phyloP scores from a whole-genome alignment of 1,139 yeast species.

The Geotrichum siamense region DNA sequence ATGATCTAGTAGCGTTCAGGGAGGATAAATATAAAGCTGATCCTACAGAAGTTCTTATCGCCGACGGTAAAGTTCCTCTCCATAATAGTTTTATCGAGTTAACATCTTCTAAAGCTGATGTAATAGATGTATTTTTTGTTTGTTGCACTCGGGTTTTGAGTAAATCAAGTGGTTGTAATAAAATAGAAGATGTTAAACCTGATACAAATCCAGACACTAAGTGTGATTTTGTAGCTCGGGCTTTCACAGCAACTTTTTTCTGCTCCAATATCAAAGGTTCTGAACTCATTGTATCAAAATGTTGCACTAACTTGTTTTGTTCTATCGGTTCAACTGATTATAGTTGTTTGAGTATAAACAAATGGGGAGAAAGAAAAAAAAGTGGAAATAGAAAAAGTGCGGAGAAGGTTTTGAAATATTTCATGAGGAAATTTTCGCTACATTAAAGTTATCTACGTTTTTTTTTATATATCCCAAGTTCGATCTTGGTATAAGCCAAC shows the following conservation, averaged over 20 bases:
- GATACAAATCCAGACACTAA: conserved; percentile 78
- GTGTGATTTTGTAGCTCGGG: conserved; percentile 36
- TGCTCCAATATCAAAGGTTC: background rate
- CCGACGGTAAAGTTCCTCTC: conserved; percentile 92
- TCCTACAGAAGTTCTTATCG: conserved; percentile 82
- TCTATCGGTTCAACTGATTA: too few species aligned
- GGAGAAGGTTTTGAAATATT: background rate
- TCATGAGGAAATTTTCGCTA: too few species aligned
- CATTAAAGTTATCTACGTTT: too few species aligned
- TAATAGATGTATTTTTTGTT: conserved; percentile 40
- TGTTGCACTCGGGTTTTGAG: conserved; percentile 89
- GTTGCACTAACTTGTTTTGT: background rate
- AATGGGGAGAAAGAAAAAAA: too few species aligned
- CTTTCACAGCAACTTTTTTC: background rate
- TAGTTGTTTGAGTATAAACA: too few species aligned
- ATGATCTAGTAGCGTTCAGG: conserved; percentile 53
- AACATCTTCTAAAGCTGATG: conserved; percentile 31
- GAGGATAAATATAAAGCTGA: conserved; percentile 79
- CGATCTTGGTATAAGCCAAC: too few species aligned
- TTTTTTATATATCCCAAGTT: too few species aligned
- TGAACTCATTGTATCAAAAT: background rate
- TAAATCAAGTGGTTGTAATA: conserved; percentile 83
- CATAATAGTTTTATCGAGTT: conserved; percentile 52
- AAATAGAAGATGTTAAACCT: conserved; percentile 75
- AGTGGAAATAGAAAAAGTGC: too few species aligned